Conservation (phyloP, 2,329 filamentous ascomycete genomes). For the Fusarium neocosmosporiellum region DNA sequence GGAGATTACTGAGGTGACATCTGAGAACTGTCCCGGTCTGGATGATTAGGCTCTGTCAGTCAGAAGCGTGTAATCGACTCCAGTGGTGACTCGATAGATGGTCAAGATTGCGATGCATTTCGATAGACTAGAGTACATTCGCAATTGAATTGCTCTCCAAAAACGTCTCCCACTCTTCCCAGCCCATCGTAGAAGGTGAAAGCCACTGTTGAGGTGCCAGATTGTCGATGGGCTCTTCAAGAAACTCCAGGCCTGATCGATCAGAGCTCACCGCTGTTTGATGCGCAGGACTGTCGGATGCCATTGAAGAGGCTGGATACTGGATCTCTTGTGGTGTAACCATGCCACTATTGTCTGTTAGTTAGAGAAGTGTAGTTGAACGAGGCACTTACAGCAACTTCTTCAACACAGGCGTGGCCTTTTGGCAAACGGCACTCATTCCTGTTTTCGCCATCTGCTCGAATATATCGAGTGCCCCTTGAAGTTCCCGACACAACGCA, state of each 20-base stretch:
- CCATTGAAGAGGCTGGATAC: neutral
- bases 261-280: neutral
- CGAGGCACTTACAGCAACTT: neutral
- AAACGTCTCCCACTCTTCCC: conserved; percentile 17
- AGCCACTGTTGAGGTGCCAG: conserved; percentile 25
- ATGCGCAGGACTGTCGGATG: neutral
- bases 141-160: conserved; percentile 2
- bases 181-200: conserved; percentile 20
- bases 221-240: conserved; percentile 6
- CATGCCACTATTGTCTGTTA: neutral
- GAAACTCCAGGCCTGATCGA: neutral
- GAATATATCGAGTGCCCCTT: neutral
- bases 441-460: neutral
- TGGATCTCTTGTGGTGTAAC: neutral
- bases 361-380: rapidly evolving
- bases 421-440: neutral
- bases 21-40: conserved; percentile 65
- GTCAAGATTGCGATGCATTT: neutral
- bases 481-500: neutral
- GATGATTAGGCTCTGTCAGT: conserved; percentile 46
- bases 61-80: too few species aligned
- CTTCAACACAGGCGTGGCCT: neutral
- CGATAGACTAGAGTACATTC: neutral
- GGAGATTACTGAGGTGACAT: conserved; percentile 56
- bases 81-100: neutral